A percentile compares a stretch with the other conserved stretches of the same genome.
Evolutionary conservation across 495 filamentous ascomycete genomes (phyloP).

Genomic region (Neurospora sp.): DNA sequence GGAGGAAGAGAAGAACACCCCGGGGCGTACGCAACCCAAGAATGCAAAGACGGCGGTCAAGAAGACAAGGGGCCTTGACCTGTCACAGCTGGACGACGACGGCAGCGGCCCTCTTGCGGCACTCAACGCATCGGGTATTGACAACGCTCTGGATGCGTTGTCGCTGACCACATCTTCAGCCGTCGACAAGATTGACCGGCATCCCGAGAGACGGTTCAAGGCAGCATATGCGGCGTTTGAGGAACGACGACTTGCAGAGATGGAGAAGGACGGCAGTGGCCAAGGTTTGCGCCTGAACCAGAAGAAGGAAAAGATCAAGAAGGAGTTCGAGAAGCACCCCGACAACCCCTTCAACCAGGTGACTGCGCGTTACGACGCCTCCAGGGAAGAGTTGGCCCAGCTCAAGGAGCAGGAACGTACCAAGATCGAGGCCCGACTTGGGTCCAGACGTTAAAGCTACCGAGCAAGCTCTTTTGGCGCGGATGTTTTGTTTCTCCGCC

Average conservation of each 20-base stretch:
- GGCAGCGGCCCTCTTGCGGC: slow-evolving; percentile 34
- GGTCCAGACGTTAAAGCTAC: slow-evolving; percentile 12
- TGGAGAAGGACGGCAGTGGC: slow-evolving; percentile 62
- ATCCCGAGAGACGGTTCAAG: slow-evolving; percentile 77
- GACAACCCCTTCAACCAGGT: slow-evolving; percentile 93
- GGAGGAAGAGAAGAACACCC: slow-evolving; percentile 70
- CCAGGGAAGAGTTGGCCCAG: slow-evolving; percentile 64
- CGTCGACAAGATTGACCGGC: slow-evolving; percentile 62
- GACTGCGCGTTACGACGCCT: slow-evolving; percentile 59
- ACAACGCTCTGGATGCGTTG: slow-evolving; percentile 82
- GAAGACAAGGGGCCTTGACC: slow-evolving; percentile 61
- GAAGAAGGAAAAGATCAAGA: slow-evolving; percentile 64
- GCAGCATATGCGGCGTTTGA: slow-evolving; percentile 84
- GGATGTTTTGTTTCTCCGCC: neutral
- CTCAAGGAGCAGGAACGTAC: slow-evolving; percentile 56
- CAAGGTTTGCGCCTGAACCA: slow-evolving; percentile 69
- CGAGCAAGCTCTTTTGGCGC: neutral
- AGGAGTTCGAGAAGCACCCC: slow-evolving; percentile 82
- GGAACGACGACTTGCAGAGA: slow-evolving; percentile 72
- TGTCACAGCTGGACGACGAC: slow-evolving; percentile 55
- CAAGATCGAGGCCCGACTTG: slow-evolving; percentile 65
- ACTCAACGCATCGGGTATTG: slow-evolving; percentile 75
- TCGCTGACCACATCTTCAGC: slow-evolving; percentile 45
- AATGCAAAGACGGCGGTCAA: slow-evolving; percentile 50
- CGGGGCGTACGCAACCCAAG: slow-evolving; percentile 50